Percentiles rank a stretch among this genome's conserved stretches.
Evolutionary conservation across 2,329 filamentous ascomycete species (phyloP).

Genomic region (Balansia obtecta): DNA sequence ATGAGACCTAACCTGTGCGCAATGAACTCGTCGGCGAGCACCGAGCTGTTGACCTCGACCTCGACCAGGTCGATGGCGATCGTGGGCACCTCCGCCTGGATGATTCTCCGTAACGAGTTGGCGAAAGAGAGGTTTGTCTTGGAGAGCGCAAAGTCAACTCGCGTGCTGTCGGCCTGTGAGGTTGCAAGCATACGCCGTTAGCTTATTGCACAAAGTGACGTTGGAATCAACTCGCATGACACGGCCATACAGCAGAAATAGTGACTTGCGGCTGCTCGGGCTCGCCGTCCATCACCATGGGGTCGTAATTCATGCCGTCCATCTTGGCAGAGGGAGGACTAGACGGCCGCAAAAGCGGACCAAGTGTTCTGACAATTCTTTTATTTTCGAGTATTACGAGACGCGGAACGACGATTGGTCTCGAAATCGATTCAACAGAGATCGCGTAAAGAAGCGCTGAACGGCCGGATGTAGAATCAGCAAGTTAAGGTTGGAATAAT

Average conservation of each 20-base stretch:
- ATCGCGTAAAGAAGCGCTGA: not conserved
- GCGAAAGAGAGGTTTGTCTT: conserved; percentile 85
- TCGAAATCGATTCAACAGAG: not conserved
- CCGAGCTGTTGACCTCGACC: conserved; percentile 86
- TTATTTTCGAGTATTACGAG: not conserved
- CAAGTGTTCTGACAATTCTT: not conserved
- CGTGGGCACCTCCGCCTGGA: conserved; percentile 88
- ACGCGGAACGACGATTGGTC: not conserved
- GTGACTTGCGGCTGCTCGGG: conserved; percentile 44
- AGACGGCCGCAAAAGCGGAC: conserved; percentile 2
- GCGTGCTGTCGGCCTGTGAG: conserved; percentile 58
- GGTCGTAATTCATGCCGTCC: conserved; percentile 46
- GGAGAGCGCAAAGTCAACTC: conserved; percentile 84
- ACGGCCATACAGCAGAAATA: conserved; percentile 41
- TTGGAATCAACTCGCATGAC: not conserved
- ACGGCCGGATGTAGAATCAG: not conserved
- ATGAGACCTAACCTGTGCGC: conserved; percentile 84
- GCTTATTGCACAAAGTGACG: not conserved
- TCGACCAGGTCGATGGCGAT: conserved; percentile 93
- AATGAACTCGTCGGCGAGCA: conserved; percentile 91
- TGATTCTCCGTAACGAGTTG: conserved; percentile 81
- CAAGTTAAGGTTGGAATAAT: not conserved
- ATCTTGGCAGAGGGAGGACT: conserved; percentile 14
- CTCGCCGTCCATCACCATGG: conserved; percentile 47
- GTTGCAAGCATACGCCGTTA: not conserved